These are phyloP conservation scores for Ustulina deusta DNA, from an alignment of 2,329 filamentous ascomycete genomes.

Conservation along the genomic window DNA sequence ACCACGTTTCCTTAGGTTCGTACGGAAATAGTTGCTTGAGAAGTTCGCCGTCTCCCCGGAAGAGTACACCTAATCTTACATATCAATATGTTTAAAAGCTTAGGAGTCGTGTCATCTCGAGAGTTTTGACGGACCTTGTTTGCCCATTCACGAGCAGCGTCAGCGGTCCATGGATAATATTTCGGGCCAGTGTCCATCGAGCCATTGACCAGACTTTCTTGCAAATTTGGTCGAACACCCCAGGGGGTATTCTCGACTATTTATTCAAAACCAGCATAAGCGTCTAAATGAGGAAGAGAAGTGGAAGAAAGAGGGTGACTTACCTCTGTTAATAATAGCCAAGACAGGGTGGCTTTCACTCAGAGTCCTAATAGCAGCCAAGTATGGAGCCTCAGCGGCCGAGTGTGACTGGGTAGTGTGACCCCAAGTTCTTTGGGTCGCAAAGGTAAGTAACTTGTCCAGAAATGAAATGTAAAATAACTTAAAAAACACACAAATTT, in stretches of 20 bases:
- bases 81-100: background rate
- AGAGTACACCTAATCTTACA: conserved; percentile 21
- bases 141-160: conserved; percentile 48
- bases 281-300: background rate
- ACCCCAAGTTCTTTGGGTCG: conserved; percentile 52
- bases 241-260: conserved; percentile 51
- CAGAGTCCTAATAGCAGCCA: conserved; percentile 59
- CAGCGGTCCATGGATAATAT: conserved; percentile 50
- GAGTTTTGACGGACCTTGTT: conserved; percentile 11
- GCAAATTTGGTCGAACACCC: conserved; percentile 48
- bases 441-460: conserved; percentile 9
- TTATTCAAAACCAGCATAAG: conserved; percentile 1
- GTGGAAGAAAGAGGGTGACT: conserved; percentile 25
- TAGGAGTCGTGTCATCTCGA: background rate
- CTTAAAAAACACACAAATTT: background rate
- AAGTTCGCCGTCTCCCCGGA: conserved; percentile 30
- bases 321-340: conserved; percentile 54
- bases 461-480: background rate
- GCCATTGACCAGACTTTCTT: conserved; percentile 46
- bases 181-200: conserved; percentile 46
- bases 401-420: conserved; percentile 59
- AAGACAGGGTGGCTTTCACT: conserved; percentile 60
- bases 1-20: conserved; percentile 50
- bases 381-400: conserved; percentile 58
- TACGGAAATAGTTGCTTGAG: conserved; percentile 32